phyloP scores from a whole-genome alignment of 202 grass and related monocot genomes.

The Brachypodium distachyon region DNA sequence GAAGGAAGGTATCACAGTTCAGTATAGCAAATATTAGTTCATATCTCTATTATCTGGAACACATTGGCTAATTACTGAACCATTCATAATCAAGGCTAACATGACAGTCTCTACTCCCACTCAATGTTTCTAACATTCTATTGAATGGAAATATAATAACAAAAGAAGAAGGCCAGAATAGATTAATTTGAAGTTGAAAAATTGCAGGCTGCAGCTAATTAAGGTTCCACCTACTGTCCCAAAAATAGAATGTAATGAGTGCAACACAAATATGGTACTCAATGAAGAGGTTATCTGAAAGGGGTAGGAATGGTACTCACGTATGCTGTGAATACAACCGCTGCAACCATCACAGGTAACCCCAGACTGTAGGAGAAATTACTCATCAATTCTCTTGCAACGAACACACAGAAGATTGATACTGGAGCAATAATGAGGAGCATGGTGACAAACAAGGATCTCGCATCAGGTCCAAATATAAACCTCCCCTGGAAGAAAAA shows the following conservation, averaged over 20 bases:
- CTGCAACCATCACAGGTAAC: slow-evolving; percentile 43
- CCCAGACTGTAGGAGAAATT: slow-evolving; percentile 58
- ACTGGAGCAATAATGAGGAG: slow-evolving; percentile 53
- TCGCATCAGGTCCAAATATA: slow-evolving; percentile 74
- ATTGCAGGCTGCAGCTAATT: not conserved
- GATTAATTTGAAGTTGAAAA: slow-evolving; percentile 10
- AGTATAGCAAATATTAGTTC: not conserved
- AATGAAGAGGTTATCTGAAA: not conserved
- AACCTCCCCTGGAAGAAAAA: slow-evolving; percentile 70
- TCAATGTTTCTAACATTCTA: not conserved
- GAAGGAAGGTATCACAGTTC: not conserved
- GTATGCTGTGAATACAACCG: slow-evolving; percentile 58
- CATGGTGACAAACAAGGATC: slow-evolving; percentile 77
- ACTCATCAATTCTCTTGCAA: slow-evolving; percentile 53
- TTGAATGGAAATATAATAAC: not conserved
- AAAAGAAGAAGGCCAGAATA: not conserved
- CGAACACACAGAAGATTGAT: slow-evolving; percentile 56
- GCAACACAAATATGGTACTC: not conserved
- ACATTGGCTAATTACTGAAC: not conserved
- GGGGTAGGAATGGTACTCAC: slow-evolving; percentile 36
- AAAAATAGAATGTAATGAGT: not conserved
- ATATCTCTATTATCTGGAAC: not conserved
- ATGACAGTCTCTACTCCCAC: not conserved
- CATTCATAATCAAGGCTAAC: not conserved
- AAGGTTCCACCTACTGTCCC: not conserved